These are phyloP conservation scores for Trypanosoma congolense DNA, from an alignment of 208 protist species.

Conservation along the genomic window DNA sequence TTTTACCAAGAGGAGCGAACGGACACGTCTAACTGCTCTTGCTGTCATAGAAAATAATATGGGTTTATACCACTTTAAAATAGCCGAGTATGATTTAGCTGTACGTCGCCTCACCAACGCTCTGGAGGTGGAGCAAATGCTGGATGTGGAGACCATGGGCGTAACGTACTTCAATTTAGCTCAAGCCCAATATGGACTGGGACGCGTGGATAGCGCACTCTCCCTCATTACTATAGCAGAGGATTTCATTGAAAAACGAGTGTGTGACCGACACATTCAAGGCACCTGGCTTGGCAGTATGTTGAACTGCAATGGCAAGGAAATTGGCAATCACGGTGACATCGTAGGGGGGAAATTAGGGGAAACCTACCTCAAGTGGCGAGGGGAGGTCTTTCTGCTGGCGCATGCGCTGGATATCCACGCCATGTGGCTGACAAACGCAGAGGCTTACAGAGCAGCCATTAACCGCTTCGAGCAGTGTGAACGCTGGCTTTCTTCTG, in stretches of 20 bases:
- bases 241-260: slow-evolving; percentile 49
- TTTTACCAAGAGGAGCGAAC: slow-evolving; percentile 44
- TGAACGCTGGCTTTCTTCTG: slow-evolving; percentile 50
- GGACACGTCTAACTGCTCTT: slow-evolving; percentile 27
- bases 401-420: slow-evolving; percentile 51
- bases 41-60: slow-evolving; percentile 72
- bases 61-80: slow-evolving; percentile 79
- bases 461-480: slow-evolving; percentile 50
- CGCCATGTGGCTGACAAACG: slow-evolving; percentile 44
- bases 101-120: slow-evolving; percentile 35
- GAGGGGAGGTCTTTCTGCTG: slow-evolving; percentile 58
- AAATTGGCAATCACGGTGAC: not conserved
- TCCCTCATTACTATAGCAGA: slow-evolving; percentile 36
- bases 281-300: slow-evolving; percentile 22
- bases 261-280: slow-evolving; percentile 25
- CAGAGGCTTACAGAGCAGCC: slow-evolving; percentile 31
- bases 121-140: slow-evolving; percentile 49
- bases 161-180: slow-evolving; percentile 83
- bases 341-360: slow-evolving; percentile 7
- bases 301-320: not conserved
- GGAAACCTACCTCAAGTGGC: slow-evolving; percentile 44
- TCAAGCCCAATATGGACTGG: slow-evolving; percentile 47
- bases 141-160: slow-evolving; percentile 49
- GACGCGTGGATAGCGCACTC: slow-evolving; percentile 29
- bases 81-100: slow-evolving; percentile 66